Percentiles rank a stretch among this genome's conserved stretches.
Conservation (phyloP, 2,329 filamentous ascomycete genomes). For the Penicillium sp. region DNA sequence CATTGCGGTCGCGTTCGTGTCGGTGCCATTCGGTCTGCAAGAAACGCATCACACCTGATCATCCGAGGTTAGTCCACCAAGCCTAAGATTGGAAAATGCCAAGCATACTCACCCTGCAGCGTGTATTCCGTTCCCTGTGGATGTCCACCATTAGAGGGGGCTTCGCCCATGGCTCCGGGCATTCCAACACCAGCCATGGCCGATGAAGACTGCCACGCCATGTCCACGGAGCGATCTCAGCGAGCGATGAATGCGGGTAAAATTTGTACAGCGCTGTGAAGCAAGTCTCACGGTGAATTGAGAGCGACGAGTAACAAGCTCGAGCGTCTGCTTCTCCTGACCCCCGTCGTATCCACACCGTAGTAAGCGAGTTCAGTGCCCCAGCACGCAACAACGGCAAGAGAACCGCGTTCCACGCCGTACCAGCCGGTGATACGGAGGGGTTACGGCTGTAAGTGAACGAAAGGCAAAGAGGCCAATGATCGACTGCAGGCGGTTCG, state of each 20-base stretch:
- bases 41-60: slow-evolving; percentile 91
- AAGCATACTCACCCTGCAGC: slow-evolving; percentile 54
- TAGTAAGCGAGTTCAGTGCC: slow-evolving; percentile 16
- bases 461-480: slow-evolving; percentile 10
- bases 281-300: slow-evolving; percentile 2
- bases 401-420: slow-evolving; percentile 14
- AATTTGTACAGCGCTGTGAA: background rate
- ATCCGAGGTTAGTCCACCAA: background rate
- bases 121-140: slow-evolving; percentile 65
- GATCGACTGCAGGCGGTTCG: slow-evolving; percentile 10
- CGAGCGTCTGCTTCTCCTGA: slow-evolving; percentile 23
- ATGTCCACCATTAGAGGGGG: slow-evolving; percentile 41
- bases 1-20: slow-evolving; percentile 93
- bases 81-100: background rate
- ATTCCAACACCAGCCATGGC: slow-evolving; percentile 54
- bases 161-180: slow-evolving; percentile 43
- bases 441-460: slow-evolving; percentile 1
- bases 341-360: slow-evolving; percentile 16
- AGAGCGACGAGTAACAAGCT: slow-evolving; percentile 9
- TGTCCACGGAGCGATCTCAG: slow-evolving; percentile 32
- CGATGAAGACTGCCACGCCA: slow-evolving; percentile 67
- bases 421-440: slow-evolving; percentile 7
- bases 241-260: background rate
- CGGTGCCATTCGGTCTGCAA: slow-evolving; percentile 98
- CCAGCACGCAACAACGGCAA: slow-evolving; percentile 6